These are phyloP conservation scores for Triticum dicoccoides DNA, from an alignment of 176 grass and related monocot species.

Conservation along the genomic window DNA sequence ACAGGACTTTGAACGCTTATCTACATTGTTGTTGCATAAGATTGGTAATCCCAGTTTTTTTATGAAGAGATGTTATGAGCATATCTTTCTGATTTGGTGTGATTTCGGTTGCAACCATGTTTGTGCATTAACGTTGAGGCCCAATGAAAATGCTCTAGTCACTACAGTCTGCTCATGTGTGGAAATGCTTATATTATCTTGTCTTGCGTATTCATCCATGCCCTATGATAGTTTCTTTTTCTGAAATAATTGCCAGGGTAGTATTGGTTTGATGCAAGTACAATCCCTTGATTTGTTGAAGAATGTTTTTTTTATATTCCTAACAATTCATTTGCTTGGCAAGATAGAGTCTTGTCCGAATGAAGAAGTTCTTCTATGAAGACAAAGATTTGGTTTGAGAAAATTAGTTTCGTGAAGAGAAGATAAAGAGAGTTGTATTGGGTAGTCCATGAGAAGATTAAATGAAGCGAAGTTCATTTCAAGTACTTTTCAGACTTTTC, in stretches of 20 bases:
- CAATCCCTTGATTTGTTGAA: conserved; percentile 53
- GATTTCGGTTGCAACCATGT: neutral
- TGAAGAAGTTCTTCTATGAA: conserved; percentile 74
- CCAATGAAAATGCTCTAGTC: neutral
- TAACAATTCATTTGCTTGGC: conserved; percentile 71
- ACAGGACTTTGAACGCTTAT: neutral
- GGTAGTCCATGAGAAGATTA: conserved; percentile 82
- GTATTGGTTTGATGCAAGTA: conserved; percentile 63
- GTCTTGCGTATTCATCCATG: neutral
- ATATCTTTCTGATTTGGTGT: neutral
- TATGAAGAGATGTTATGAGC: neutral
- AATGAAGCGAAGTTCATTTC: conserved; percentile 55
- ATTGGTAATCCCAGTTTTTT: neutral
- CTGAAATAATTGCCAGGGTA: conserved; percentile 48
- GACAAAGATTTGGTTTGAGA: conserved; percentile 70
- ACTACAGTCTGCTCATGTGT: neutral
- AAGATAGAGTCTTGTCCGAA: conserved; percentile 69
- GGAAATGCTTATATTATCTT: neutral
- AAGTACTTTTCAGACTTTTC: conserved; percentile 65
- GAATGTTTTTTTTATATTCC: conserved; percentile 42
- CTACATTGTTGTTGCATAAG: neutral
- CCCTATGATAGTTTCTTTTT: conserved; percentile 21
- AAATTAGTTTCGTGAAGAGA: conserved; percentile 77
- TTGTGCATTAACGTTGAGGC: neutral
- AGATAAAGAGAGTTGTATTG: conserved; percentile 49